Evolutionary conservation across 495 filamentous ascomycete species (phyloP).

Genomic region (Saxophila tyrrhenica): DNA sequence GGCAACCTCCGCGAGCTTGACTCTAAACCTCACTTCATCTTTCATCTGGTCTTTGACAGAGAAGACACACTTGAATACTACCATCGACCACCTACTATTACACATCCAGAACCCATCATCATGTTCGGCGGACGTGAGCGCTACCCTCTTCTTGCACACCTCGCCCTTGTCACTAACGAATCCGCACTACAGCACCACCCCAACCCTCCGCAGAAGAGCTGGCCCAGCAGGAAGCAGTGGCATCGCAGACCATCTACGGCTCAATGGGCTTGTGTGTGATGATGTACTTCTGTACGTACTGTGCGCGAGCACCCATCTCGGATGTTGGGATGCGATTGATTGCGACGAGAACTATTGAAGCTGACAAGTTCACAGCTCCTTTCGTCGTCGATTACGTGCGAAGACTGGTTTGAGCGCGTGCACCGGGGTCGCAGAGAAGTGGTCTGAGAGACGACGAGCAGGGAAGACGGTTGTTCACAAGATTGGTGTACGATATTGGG

Average conservation of each 20-base stretch:
- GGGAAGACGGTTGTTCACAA: too few relatives aligned
- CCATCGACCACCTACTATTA: neutral
- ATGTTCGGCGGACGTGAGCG: conserved; percentile 24
- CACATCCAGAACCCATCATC: neutral
- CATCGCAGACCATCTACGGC: conserved; percentile 14
- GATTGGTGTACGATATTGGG: neutral
- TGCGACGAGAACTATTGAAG: too few relatives aligned
- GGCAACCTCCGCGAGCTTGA: too few relatives aligned
- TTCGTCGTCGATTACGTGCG: conserved; percentile 20
- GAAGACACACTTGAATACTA: too few relatives aligned
- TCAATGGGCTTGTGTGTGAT: conserved; percentile 13
- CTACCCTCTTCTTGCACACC: neutral
- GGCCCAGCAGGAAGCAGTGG: conserved; percentile 14
- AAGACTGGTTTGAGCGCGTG: conserved; percentile 16
- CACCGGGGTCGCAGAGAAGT: too few relatives aligned
- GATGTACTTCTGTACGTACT: conserved; percentile 21
- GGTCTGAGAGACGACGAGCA: too few relatives aligned
- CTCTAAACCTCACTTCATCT: too few relatives aligned
- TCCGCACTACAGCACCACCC: conserved; percentile 18
- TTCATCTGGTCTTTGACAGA: too few relatives aligned
- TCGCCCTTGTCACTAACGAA: neutral
- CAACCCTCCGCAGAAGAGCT: conserved; percentile 16
- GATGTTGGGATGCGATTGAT: too few relatives aligned
- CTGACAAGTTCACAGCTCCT: conserved; percentile 15
- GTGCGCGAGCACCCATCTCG: neutral